phyloP scores from a whole-genome alignment of 2,329 filamentous ascomycete species.

The Paraphaeosphaeria sporulosa region DNA sequence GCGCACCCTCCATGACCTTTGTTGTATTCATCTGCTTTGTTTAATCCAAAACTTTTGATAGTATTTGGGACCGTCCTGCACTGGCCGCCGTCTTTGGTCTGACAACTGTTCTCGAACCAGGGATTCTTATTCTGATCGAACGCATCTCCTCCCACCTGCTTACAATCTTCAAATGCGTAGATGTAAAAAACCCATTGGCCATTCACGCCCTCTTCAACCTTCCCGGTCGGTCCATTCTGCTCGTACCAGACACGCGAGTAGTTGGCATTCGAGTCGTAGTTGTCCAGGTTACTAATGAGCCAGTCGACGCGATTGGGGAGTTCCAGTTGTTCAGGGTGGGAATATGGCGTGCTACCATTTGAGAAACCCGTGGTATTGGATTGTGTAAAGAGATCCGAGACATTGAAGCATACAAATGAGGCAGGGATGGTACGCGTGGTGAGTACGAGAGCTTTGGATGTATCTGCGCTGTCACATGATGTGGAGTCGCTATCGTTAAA shows the following conservation, averaged over 20 bases:
- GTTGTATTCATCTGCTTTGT: slow-evolving; percentile 2
- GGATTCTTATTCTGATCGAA: slow-evolving; percentile 7
- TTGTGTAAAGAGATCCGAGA: slow-evolving; percentile 2
- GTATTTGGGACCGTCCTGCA: slow-evolving; percentile 3
- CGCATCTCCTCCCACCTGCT: slow-evolving; percentile 9
- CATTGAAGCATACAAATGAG: slow-evolving; percentile 9
- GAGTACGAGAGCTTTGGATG: background rate
- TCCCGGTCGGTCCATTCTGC: background rate
- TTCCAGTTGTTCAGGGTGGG: background rate
- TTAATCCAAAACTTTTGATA: slow-evolving; percentile 6
- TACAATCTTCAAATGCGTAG: slow-evolving; percentile 8
- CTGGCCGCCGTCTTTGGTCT: slow-evolving; percentile 5
- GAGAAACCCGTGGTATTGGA: slow-evolving; percentile 1
- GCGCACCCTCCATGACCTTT: background rate
- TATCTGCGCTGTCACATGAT: background rate
- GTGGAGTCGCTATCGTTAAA: background rate
- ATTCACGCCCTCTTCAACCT: slow-evolving; percentile 1
- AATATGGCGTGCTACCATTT: background rate
- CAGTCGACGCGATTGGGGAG: slow-evolving; percentile 4
- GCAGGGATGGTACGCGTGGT: slow-evolving; percentile 16
- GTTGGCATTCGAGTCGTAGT: slow-evolving; percentile 7
- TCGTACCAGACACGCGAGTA: slow-evolving; percentile 13
- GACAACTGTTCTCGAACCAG: slow-evolving; percentile 8
- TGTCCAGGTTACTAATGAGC: background rate
- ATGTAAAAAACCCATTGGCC: slow-evolving; percentile 4